Conservation (phyloP, 768 basidiomycete genomes). For the Lentinus tigrinus region DNA sequence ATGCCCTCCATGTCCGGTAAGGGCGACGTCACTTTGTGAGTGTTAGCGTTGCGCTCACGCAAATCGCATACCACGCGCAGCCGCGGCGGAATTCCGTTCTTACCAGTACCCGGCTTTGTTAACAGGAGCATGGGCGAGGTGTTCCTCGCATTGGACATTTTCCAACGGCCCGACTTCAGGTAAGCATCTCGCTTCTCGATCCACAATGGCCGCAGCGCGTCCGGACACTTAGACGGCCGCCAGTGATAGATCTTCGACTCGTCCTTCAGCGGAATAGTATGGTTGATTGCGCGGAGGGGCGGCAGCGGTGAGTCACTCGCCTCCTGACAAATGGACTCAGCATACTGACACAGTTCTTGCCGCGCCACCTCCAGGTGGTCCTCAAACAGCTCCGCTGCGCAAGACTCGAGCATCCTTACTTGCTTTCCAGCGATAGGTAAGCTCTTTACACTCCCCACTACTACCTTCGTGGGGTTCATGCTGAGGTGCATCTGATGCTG, state of each 20-base stretch:
- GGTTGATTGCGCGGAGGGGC: slow-evolving; percentile 32
- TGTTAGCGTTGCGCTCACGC: slow-evolving; percentile 24
- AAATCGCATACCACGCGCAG: slow-evolving; percentile 15
- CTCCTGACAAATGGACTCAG: slow-evolving; percentile 13
- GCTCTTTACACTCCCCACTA: slow-evolving; percentile 13
- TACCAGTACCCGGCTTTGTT: slow-evolving; percentile 22
- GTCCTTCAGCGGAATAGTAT: slow-evolving; percentile 34
- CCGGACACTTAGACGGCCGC: slow-evolving; percentile 35
- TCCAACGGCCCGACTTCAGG: slow-evolving; percentile 31
- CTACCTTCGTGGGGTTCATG: slow-evolving; percentile 20
- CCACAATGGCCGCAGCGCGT: slow-evolving; percentile 28
- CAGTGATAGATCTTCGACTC: slow-evolving; percentile 31
- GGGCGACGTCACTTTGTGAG: slow-evolving; percentile 23
- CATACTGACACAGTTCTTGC: slow-evolving; percentile 13
- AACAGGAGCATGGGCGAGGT: slow-evolving; percentile 35
- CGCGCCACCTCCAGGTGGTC: slow-evolving; percentile 19
- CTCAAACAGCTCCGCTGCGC: slow-evolving; percentile 15
- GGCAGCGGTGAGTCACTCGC: slow-evolving; percentile 21
- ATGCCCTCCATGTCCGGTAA: slow-evolving; percentile 28
- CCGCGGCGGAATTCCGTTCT: slow-evolving; percentile 2
- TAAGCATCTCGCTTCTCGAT: slow-evolving; percentile 30
- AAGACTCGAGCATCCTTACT: slow-evolving; percentile 11
- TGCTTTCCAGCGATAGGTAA: slow-evolving; percentile 12
- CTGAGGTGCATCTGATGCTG: slow-evolving; percentile 23
- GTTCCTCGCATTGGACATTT: slow-evolving; percentile 25